Conservation (phyloP, 345 rosid species). For the Pugionium dolabratum region DNA sequence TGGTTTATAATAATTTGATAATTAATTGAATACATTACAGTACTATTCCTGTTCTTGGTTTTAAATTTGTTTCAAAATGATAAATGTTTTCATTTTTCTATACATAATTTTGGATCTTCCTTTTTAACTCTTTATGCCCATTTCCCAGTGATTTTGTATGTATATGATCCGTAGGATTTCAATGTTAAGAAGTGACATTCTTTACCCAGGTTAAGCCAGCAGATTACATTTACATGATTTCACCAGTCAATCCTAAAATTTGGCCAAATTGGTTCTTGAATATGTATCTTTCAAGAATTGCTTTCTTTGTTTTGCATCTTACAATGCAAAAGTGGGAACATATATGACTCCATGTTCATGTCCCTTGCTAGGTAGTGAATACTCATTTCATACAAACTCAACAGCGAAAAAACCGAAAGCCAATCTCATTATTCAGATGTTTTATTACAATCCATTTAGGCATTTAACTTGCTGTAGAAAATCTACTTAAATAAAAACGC, state of each 20-base stretch:
- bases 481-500: background rate
- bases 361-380: background rate
- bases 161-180: too few species aligned
- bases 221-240: background rate
- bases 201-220: background rate
- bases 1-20: background rate
- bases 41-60: too few species aligned
- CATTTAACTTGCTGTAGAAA: background rate
- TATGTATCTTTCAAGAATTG: background rate
- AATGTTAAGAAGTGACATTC: background rate
- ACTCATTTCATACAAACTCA: background rate
- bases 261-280: background rate
- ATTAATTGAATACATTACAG: too few species aligned
- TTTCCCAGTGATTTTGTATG: too few species aligned
- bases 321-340: background rate
- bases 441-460: conserved; percentile 31
- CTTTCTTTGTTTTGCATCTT: background rate
- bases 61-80: too few species aligned
- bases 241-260: background rate
- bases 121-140: too few species aligned
- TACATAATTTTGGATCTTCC: too few species aligned
- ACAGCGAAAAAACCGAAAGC: background rate
- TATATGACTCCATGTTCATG: too few species aligned
- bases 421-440: conserved; percentile 35
- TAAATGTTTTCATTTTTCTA: too few species aligned